Evolutionary conservation across 192 early-diverging fungal genomes (phyloP).

Genomic region (Paraglomus brasilianum): DNA sequence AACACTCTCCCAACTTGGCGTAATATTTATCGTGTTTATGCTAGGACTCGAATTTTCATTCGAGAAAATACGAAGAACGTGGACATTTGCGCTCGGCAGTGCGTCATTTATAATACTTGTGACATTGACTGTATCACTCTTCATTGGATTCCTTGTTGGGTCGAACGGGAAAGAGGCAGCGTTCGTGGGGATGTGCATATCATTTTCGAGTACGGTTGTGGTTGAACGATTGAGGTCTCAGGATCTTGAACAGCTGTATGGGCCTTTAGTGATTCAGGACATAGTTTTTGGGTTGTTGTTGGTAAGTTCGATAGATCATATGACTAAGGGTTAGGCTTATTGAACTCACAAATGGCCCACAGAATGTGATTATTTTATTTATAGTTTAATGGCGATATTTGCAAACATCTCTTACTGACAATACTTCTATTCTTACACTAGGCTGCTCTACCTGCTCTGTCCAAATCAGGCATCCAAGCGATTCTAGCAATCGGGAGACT

Average conservation of each 20-base stretch:
- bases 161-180: slow-evolving; percentile 42
- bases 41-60: slow-evolving; percentile 58
- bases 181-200: slow-evolving; percentile 52
- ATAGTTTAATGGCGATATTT: not conserved
- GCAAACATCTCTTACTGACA: not conserved
- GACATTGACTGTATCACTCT: slow-evolving; percentile 39
- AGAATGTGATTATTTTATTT: slow-evolving; percentile 31
- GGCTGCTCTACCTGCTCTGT: slow-evolving; percentile 43
- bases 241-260: slow-evolving; percentile 55
- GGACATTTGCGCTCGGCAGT: slow-evolving; percentile 48
- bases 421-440: slow-evolving; percentile 9
- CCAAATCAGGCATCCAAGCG: slow-evolving; percentile 44
- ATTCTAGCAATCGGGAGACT: slow-evolving; percentile 34
- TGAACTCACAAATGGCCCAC: slow-evolving; percentile 32
- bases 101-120: slow-evolving; percentile 43
- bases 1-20: slow-evolving; percentile 54
- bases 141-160: slow-evolving; percentile 39
- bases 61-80: slow-evolving; percentile 52
- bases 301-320: slow-evolving; percentile 48
- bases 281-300: slow-evolving; percentile 53
- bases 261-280: slow-evolving; percentile 58
- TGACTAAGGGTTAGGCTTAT: slow-evolving; percentile 17
- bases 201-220: slow-evolving; percentile 52
- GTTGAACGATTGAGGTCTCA: slow-evolving; percentile 45
- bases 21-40: slow-evolving; percentile 59